phyloP scores from a whole-genome alignment of 169 alveolate species.

The Plasmodium knowlesi region DNA sequence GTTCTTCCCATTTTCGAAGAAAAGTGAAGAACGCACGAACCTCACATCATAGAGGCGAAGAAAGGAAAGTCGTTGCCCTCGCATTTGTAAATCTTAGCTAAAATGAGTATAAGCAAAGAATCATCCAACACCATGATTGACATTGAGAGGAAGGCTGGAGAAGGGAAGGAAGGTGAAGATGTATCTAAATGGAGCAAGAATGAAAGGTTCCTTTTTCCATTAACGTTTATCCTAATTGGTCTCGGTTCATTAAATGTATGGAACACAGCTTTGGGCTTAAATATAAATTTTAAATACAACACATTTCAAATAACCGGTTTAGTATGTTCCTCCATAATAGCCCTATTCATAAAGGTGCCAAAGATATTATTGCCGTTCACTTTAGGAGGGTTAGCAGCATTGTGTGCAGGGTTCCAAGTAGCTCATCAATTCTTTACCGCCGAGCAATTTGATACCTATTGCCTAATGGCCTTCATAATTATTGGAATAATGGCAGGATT shows the following conservation, averaged over 20 bases:
- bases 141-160: conserved; percentile 23
- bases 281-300: conserved; percentile 44
- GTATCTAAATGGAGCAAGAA: background rate
- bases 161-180: background rate
- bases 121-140: conserved; percentile 19
- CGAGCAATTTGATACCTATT: conserved; percentile 9
- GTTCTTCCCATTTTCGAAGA: background rate
- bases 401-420: conserved; percentile 62
- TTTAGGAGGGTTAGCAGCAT: conserved; percentile 22
- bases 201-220: background rate
- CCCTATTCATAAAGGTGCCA: conserved; percentile 34
- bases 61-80: background rate
- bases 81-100: background rate
- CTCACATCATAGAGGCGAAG: background rate
- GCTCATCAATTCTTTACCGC: conserved; percentile 13
- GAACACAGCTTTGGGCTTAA: conserved; percentile 65
- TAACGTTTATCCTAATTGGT: conserved; percentile 53
- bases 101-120: conserved; percentile 41
- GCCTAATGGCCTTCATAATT: conserved; percentile 35
- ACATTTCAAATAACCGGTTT: conserved; percentile 63
- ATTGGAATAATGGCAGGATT: conserved; percentile 61
- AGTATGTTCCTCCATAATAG: conserved; percentile 35
- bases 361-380: conserved; percentile 19
- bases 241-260: conserved; percentile 68
- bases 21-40: background rate